Evolutionary conservation across 306 rosid genomes (phyloP).

Genomic region (Ormosia semicastrata): DNA sequence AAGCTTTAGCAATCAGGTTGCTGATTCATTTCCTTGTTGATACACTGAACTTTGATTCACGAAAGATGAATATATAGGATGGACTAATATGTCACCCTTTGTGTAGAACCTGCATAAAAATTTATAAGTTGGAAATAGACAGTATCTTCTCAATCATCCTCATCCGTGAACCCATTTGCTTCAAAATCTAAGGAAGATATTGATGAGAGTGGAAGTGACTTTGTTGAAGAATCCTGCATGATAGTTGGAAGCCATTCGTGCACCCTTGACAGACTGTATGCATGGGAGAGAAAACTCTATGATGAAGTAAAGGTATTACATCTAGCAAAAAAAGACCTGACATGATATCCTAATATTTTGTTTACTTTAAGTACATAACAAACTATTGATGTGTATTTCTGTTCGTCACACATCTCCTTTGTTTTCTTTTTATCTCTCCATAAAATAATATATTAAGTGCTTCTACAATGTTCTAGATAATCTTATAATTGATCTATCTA

Average conservation of each 20-base stretch:
- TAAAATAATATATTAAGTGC: no score
- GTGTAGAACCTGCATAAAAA: conserved; percentile 48
- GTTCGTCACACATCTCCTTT: background rate
- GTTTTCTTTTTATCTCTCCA: background rate
- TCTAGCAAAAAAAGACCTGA: background rate
- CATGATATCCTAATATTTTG: background rate
- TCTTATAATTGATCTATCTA: background rate
- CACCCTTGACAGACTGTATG: conserved; percentile 75
- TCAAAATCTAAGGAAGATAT: conserved; percentile 65
- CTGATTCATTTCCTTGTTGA: background rate
- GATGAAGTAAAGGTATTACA: conserved; percentile 81
- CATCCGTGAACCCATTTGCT: conserved; percentile 70
- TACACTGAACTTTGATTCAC: background rate
- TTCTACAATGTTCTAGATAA: background rate
- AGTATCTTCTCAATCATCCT: conserved; percentile 67
- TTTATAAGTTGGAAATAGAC: conserved; percentile 89
- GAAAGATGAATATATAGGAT: background rate
- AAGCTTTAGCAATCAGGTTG: background rate
- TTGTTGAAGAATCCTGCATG: conserved; percentile 80
- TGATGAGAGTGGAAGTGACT: conserved; percentile 83
- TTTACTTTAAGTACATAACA: background rate
- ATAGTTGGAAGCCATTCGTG: conserved; percentile 78
- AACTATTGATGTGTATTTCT: background rate
- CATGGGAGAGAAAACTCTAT: conserved; percentile 85
- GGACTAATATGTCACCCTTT: conserved; percentile 25